Evolutionary conservation across 495 filamentous ascomycete species (phyloP).

Genomic region (Aspergillus olivimuriae): DNA sequence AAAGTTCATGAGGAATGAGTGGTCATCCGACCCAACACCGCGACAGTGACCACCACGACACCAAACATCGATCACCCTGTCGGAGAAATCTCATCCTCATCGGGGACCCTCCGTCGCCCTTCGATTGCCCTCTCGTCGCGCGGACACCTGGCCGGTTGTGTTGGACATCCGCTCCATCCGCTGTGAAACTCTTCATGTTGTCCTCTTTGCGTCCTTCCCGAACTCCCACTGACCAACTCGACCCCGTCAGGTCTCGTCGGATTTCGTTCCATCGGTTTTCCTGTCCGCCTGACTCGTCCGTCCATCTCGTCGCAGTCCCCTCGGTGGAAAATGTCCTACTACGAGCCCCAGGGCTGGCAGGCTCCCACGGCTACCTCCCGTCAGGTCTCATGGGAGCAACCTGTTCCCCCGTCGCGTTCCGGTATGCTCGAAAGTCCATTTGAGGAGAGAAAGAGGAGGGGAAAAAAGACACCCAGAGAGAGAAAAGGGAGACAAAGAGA

Average conservation of each 20-base stretch:
- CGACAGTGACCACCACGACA: no score
- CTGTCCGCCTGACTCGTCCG: conserved; percentile 14
- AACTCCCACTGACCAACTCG: conserved; percentile 14
- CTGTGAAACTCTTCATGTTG: conserved; percentile 4
- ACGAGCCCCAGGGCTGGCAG: conserved; percentile 82
- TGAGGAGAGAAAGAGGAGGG: no score
- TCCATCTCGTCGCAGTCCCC: conserved; percentile 8
- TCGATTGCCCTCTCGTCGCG: conserved; percentile 7
- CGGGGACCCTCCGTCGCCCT: conserved; percentile 11
- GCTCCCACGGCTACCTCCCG: conserved; percentile 53
- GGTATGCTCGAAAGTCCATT: conserved; percentile 45
- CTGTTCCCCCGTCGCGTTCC: conserved; percentile 78
- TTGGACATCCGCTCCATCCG: conserved; percentile 1
- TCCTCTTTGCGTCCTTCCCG: conserved; percentile 6
- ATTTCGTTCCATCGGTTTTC: conserved; percentile 24
- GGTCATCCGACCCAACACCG: no score
- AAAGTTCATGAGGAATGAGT: background rate
- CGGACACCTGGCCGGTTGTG: conserved; percentile 6
- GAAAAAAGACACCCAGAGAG: no score
- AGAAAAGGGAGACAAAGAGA: no score
- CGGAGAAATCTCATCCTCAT: no score
- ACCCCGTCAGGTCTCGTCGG: conserved; percentile 10
- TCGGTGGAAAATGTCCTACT: conserved; percentile 71
- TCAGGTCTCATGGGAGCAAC: conserved; percentile 75
- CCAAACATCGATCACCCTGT: no score